Base-by-base conservation (phyloP, 352 stramenopile species). In the Thraustochytrium sp. region DNA sequence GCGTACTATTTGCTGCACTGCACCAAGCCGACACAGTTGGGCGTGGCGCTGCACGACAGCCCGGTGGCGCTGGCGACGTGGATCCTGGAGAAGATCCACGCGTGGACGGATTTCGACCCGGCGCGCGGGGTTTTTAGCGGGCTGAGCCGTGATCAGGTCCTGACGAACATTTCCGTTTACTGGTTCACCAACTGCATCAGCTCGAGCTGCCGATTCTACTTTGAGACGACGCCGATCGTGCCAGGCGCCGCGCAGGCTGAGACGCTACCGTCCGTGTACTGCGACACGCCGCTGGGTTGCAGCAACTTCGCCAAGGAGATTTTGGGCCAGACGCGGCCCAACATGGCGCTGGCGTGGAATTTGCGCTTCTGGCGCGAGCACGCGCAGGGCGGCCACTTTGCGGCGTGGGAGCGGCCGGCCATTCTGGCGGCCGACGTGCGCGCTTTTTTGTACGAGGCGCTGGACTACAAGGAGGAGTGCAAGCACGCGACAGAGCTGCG, bases 81-180 rank as follows among this genome's bases (percentile, higher is more conserved):
- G 65, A 77, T 77, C 13, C 65, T 77, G 29, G 65, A 77, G 26
- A 77, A 77, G 31, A 62, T 62, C 13, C 42, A 62, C 34, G 65
- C 29, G 3, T 77, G 65, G 65, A 77, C 65, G 9, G 65, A 77
- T 26, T 62, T 55, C 36, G 42, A 34, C n/a, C 11, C 34, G 13
- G 65, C 21, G 9, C 13, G 40, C 40, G 65, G 65, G 23, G 59
- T 72, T 21, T 72, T 49, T 72, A n/a, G 18, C 8, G 65, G 65
- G 38, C 46, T 77, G 46, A 72, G 13, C 3, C 68, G 64, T 18
- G 42, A 77, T 26, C 65, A 77, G 64, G 64, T 77, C 34, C 34
- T 77, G 40, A 55, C n/a, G 11, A 77, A 77, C 46, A 13, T 77
- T 11, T 77, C 42, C 36, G 49, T 77, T 18, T 77, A 77, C 37